These are phyloP conservation scores for Cladorrhinum samala DNA, from an alignment of 495 filamentous ascomycete genomes.

Conservation along the genomic window DNA sequence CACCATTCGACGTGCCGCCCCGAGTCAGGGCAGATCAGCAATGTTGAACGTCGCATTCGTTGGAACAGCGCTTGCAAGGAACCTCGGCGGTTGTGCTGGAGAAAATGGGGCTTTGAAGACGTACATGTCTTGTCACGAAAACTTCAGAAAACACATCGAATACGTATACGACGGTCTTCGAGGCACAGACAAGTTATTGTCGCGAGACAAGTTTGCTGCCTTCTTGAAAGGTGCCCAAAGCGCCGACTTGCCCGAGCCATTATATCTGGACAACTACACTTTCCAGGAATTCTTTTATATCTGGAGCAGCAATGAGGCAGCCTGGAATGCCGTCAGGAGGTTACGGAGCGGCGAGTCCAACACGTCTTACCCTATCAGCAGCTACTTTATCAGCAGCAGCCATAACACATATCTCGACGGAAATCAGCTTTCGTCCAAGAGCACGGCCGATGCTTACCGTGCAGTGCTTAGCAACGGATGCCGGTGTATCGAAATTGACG, in stretches of 20 bases:
- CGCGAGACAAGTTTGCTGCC: slow-evolving; percentile 26
- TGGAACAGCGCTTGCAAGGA: slow-evolving; percentile 14
- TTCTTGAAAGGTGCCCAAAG: slow-evolving; percentile 38
- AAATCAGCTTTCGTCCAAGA: slow-evolving; percentile 75
- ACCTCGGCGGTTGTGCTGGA: slow-evolving; percentile 5
- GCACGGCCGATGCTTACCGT: slow-evolving; percentile 74
- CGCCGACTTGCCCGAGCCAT: slow-evolving; percentile 16
- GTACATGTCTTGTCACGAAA: slow-evolving; percentile 18
- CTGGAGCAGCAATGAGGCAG: slow-evolving; percentile 30
- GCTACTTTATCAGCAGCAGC: slow-evolving; percentile 87
- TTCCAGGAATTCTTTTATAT: slow-evolving; percentile 39
- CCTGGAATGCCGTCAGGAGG: slow-evolving; percentile 29
- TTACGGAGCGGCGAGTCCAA: slow-evolving; percentile 24
- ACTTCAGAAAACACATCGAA: slow-evolving; percentile 30
- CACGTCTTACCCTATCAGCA: slow-evolving; percentile 57
- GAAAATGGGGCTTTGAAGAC: background rate
- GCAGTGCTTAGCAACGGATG: slow-evolving; percentile 65
- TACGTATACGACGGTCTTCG: slow-evolving; percentile 30
- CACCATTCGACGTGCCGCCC: slow-evolving; percentile 20
- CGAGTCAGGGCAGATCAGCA: slow-evolving; percentile 15
- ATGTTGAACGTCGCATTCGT: slow-evolving; percentile 18
- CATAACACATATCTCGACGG: slow-evolving; percentile 84
- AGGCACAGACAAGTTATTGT: slow-evolving; percentile 21
- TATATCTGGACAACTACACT: slow-evolving; percentile 27
- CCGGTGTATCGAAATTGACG: slow-evolving; percentile 91